A percentile compares a stretch with the other conserved stretches of the same genome.
These are phyloP conservation scores for Solanum megistacrolobum DNA, from an alignment of 257 asterid genomes.

Conservation along the genomic window DNA sequence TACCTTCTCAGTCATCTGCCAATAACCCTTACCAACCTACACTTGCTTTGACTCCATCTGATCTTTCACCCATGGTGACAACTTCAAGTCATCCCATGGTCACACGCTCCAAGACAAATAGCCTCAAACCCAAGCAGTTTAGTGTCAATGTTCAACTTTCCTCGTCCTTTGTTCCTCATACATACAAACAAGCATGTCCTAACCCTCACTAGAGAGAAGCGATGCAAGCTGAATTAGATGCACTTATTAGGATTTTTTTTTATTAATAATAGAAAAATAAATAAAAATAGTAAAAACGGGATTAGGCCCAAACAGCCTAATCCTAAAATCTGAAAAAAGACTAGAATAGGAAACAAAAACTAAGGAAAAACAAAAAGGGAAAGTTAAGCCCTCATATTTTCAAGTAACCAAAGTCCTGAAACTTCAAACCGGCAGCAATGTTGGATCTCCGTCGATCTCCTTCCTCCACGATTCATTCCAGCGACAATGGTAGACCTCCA, in stretches of 20 bases:
- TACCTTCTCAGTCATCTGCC: neutral
- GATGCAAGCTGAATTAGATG: neutral
- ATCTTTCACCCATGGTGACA: neutral
- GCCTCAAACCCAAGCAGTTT: neutral
- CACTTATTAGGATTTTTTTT: neutral
- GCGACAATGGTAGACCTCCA: too few relatives aligned
- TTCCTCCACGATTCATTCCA: too few relatives aligned
- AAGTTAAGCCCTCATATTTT: too few relatives aligned
- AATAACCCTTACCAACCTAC: neutral
- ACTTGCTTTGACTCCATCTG: neutral
- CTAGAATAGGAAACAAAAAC: too few relatives aligned
- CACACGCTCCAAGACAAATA: neutral
- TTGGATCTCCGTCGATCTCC: too few relatives aligned
- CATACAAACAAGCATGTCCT: neutral
- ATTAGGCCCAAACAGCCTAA: too few relatives aligned
- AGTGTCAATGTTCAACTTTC: neutral
- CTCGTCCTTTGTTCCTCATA: neutral
- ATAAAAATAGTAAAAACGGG: too few relatives aligned
- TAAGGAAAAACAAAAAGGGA: too few relatives aligned
- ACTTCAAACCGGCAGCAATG: too few relatives aligned
- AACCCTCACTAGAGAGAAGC: neutral
- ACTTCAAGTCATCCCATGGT: neutral
- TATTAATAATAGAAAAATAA: too few relatives aligned
- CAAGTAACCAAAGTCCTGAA: too few relatives aligned
- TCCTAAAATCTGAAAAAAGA: too few relatives aligned